Percentiles rank a stretch among this genome's conserved stretches.
These are phyloP conservation scores for Neofusicoccum ribis DNA, from an alignment of 2,329 filamentous ascomycete species.

Conservation along the genomic window DNA sequence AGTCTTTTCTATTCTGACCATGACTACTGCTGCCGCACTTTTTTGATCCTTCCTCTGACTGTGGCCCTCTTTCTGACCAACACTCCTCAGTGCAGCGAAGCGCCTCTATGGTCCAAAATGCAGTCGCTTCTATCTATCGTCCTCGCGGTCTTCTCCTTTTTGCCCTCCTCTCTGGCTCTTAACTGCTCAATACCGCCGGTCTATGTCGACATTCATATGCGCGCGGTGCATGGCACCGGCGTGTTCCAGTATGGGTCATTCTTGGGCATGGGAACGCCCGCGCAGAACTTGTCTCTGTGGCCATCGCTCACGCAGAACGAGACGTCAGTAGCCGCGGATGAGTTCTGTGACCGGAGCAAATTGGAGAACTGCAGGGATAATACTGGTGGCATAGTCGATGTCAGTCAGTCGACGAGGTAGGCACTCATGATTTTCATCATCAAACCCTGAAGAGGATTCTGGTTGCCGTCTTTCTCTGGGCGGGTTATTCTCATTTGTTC, in stretches of 20 bases:
- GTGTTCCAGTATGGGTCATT: slow-evolving; percentile 48
- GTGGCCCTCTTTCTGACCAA: slow-evolving; percentile 5
- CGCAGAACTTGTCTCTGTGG: slow-evolving; percentile 48
- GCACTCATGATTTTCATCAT: neutral
- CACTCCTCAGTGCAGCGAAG: neutral
- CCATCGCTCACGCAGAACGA: slow-evolving; percentile 45
- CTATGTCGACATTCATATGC: slow-evolving; percentile 47
- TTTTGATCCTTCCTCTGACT: slow-evolving; percentile 15
- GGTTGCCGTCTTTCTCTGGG: neutral
- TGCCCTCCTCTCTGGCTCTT: slow-evolving; percentile 38
- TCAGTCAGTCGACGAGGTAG: slow-evolving; percentile 35
- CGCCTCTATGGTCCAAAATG: slow-evolving; percentile 25
- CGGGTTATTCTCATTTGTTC: neutral
- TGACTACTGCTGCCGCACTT: neutral
- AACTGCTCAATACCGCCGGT: slow-evolving; percentile 42
- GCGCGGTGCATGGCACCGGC: slow-evolving; percentile 41
- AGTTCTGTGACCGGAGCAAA: slow-evolving; percentile 39
- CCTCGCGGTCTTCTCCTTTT: slow-evolving; percentile 36
- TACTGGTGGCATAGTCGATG: slow-evolving; percentile 38
- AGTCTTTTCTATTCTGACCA: slow-evolving; percentile 1
- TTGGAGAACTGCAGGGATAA: slow-evolving; percentile 33
- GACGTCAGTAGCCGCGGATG: slow-evolving; percentile 38
- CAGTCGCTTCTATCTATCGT: slow-evolving; percentile 29
- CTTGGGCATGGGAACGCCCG: slow-evolving; percentile 44
- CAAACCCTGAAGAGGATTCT: neutral